Percentiles rank a stretch among this genome's conserved stretches.
These are phyloP conservation scores for Beauveria scarabaeidicola DNA, from an alignment of 2,329 filamentous ascomycete species.

Conservation along the genomic window DNA sequence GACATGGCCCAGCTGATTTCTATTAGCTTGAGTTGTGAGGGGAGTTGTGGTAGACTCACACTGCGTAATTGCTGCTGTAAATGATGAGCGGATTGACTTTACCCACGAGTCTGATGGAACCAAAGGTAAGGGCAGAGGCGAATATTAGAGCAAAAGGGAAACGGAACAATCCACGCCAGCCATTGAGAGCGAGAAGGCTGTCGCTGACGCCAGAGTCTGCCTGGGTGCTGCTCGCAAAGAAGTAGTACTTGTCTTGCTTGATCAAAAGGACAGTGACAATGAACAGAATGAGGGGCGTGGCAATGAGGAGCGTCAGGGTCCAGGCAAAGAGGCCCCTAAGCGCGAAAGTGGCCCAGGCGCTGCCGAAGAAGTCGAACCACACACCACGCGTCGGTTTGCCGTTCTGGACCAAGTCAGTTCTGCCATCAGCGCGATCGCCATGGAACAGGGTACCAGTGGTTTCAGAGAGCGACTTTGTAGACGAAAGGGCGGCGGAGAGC, in stretches of 20 bases:
- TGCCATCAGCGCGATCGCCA: constrained; percentile 44
- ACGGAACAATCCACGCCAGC: constrained; percentile 74
- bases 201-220: constrained; percentile 50
- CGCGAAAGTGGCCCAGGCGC: constrained; percentile 66
- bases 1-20: constrained; percentile 66
- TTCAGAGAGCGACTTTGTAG: constrained; percentile 61
- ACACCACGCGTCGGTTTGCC: constrained; percentile 63
- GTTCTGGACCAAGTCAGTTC: constrained; percentile 54
- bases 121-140: constrained; percentile 60
- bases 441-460: constrained; percentile 60
- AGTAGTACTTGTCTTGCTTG: constrained; percentile 75
- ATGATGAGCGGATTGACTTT: constrained; percentile 85
- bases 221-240: constrained; percentile 58
- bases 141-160: constrained; percentile 69
- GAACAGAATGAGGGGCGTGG: constrained; percentile 65
- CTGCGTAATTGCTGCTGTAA: constrained; percentile 81
- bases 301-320: constrained; percentile 74
- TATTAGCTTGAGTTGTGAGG: constrained; percentile 12
- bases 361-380: constrained; percentile 91
- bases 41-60: constrained; percentile 34
- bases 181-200: constrained; percentile 57
- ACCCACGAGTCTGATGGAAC: constrained; percentile 62
- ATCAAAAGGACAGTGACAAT: constrained; percentile 60
- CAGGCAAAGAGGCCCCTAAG: constrained; percentile 81
- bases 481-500: constrained; percentile 74